Evolutionary conservation across 352 stramenopile genomes (phyloP).

Genomic region (Pythium vanterpoolii): DNA sequence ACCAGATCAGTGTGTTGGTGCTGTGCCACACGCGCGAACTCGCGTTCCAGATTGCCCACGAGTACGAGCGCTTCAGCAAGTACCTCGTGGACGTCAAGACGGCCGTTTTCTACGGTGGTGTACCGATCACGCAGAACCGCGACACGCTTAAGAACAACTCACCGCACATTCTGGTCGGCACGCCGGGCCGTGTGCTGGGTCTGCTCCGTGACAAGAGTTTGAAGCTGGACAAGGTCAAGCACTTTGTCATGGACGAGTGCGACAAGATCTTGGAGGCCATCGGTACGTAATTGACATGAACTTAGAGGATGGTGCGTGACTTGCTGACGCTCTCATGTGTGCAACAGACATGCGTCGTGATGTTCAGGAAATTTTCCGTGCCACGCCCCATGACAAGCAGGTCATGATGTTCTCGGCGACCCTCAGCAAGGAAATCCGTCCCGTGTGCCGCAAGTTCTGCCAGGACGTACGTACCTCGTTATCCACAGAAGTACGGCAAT

Average conservation of each 20-base stretch:
- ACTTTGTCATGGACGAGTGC: conserved; percentile 99
- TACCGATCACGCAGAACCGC: conserved; percentile 93
- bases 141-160: conserved; percentile 96
- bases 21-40: conserved; percentile 99
- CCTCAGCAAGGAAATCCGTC: conserved; percentile 98
- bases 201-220: conserved; percentile 94
- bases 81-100: conserved; percentile 96
- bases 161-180: conserved; percentile 98
- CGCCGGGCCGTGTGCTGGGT: conserved; percentile 93
- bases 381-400: conserved; percentile 99
- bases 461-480: conserved; percentile 89
- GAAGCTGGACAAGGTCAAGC: conserved; percentile 98
- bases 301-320: neutral
- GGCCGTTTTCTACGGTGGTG: conserved; percentile 96
- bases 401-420: conserved; percentile 99
- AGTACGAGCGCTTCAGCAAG: conserved; percentile 99
- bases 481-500: neutral
- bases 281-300: conserved; percentile 39
- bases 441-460: conserved; percentile 99
- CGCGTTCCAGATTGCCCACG: conserved; percentile 99
- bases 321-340: neutral
- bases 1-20: conserved; percentile 96
- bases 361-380: conserved; percentile 99
- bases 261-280: conserved; percentile 99
- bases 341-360: conserved; percentile 96